phyloP scores from a whole-genome alignment of 1,284 basidiomycete species.

The Kwoniella shivajii region DNA sequence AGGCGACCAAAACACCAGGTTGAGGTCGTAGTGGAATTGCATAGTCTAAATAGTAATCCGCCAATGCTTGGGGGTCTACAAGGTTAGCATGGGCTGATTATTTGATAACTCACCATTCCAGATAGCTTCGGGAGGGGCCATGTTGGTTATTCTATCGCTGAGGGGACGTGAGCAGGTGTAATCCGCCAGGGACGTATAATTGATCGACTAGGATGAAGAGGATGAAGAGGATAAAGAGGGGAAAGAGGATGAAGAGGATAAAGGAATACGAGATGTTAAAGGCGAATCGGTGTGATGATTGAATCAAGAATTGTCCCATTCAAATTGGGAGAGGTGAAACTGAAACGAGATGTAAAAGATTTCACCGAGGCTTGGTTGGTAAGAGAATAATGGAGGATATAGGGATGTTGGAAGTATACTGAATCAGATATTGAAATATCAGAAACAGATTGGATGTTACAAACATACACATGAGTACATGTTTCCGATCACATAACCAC shows the following conservation, averaged over 20 bases:
- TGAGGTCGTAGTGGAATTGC: conserved; percentile 54
- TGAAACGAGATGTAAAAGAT: not conserved
- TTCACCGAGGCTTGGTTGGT: conserved; percentile 11
- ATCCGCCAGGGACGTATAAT: conserved; percentile 9
- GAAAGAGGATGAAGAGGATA: not conserved
- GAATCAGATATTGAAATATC: too few relatives aligned
- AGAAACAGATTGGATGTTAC: not conserved
- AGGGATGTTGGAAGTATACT: not conserved
- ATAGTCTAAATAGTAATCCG: conserved; percentile 48
- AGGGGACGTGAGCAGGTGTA: not conserved
- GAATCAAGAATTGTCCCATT: not conserved
- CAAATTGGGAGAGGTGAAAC: not conserved
- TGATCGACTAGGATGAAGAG: conserved; percentile 5
- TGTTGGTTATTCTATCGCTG: conserved; percentile 1
- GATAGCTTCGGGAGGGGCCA: conserved; percentile 31
- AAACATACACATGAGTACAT: not conserved
- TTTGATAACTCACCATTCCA: conserved; percentile 35
- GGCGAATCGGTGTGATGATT: not conserved
- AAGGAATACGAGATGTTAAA: not conserved
- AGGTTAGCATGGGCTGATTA: conserved; percentile 2
- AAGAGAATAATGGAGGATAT: not conserved
- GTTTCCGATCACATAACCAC: not conserved
- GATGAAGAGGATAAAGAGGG: not conserved
- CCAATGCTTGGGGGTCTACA: conserved; percentile 44
- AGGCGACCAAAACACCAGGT: conserved; percentile 56